Base-by-base conservation (phyloP, 495 filamentous ascomycete species). In the Daldinia bambusicola region DNA sequence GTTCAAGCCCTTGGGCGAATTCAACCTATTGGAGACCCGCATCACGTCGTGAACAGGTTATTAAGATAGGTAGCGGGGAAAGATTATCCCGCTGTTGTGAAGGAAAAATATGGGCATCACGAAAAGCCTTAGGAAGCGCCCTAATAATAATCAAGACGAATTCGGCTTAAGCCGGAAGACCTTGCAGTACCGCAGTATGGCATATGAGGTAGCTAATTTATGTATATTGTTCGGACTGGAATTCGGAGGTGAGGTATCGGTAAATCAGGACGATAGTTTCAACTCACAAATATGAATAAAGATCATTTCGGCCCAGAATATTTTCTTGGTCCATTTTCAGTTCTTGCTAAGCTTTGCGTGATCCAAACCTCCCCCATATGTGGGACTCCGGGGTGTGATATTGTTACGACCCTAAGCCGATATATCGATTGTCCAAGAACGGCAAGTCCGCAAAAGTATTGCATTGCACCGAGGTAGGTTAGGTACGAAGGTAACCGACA, bases 1-100 rank as follows among this genome's bases (percentile, higher is more conserved):
- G 58, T 75, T 88, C 56, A 71, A 83, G 80, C 75, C 81, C 6
- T 83, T 86, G 76, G 83, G 83, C 0, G 80, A 81, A 67, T 69
- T 84, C 56, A 71, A 66, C 55, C 73, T 83, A n/a, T 69, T 83
- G 34, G 82, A 87, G 78, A 83, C 81, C 6, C 64, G 68, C 16
- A 9, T 20, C 5, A 74, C 64, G 67, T 9, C 58, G 13, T 70
- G 48, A 56, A 56, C 2, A 22, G 18, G 31, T 13, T 37, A 4
- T 48, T 48, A 48, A 22, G 16, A 22, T 48, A 22, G 43, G 10
- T 48, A 22, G 16, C 43, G 43, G 43, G 37, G 31, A 16, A 26
- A 26, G 26, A 63, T 1, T 5, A 63, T 38, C 0, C 18, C 18
- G 5, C 16, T 22, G 16, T 6, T 22, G 20, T 12, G 43, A 48